Evolutionary conservation across 148 eudicot species (phyloP), one percentile per base, ranked within the genome.

Genomic region (Rhododendron mucronatum): DNA sequence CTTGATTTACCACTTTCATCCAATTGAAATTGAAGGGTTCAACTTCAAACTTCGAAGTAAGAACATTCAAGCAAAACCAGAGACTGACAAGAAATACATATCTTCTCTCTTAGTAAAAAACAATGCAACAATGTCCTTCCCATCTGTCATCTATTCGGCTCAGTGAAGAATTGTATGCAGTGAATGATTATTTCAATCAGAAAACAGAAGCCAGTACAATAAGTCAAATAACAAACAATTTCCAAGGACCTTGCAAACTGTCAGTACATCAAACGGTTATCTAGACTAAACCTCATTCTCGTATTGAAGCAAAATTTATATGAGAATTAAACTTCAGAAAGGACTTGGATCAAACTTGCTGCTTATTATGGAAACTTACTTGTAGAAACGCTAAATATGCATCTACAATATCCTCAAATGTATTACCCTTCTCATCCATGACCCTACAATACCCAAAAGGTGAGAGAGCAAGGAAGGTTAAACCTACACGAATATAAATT

Each of bases 351-450:
- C 18, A 26, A 76, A 51, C 21, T 51, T 85, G 78, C 69, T 26
- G 59, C 30, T 61, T 39, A 30, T 28, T 53, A 41, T 28, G 41
- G 84, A 85, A 85, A 51, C 92, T 88, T 91, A 95, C 98, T 91
- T 97, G 99, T 86, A 95, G 78, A 92, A 94, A 91, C 37, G 99
- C 98, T 92, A 97, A 89, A 93, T 97, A 97, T 21, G 95, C 92
- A 94, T 97, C 99, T 51, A 97, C 90, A 85, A 94, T 92, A 87
- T 97, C 99, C 87, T 97, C 99, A 89, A 94, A 93, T 45, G 94
- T 88, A 91, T 91, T 88, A 61, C 87, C 87, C 87, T 85, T 89
- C 86, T 90, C 90, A 83, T 89, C 94, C 90, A 92, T 88, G 91
- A 91, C 88, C 90, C 99, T 96, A 90, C 85, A 89, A 81, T 61